These are phyloP conservation scores for Bruguiera hainesii DNA, from an alignment of 441 rosid genomes.

Conservation along the genomic window DNA sequence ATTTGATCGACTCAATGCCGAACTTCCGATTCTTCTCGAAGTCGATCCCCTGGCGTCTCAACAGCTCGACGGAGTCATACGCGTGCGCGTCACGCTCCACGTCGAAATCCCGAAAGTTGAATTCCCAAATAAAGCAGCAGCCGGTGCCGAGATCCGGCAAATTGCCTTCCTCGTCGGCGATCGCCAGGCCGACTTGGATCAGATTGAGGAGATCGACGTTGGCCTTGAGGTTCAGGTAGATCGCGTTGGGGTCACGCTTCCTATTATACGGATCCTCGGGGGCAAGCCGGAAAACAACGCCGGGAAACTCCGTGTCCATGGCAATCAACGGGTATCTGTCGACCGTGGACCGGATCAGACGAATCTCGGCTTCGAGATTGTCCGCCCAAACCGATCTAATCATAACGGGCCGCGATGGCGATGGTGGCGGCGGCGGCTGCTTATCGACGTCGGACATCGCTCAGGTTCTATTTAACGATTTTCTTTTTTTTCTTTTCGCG, in stretches of 20 bases:
- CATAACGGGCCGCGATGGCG: constrained; percentile 17
- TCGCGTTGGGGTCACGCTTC: constrained; percentile 24
- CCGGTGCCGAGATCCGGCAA: constrained; percentile 52
- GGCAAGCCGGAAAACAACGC: constrained; percentile 38
- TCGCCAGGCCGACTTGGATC: constrained; percentile 57
- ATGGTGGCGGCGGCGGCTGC: constrained; percentile 2
- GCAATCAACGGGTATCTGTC: constrained; percentile 44
- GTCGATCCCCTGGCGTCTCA: constrained; percentile 54
- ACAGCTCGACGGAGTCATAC: constrained; percentile 51
- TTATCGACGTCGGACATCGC: constrained; percentile 12
- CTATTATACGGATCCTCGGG: constrained; percentile 19
- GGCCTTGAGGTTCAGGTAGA: constrained; percentile 44
- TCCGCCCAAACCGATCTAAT: constrained; percentile 49
- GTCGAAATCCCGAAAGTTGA: constrained; percentile 59
- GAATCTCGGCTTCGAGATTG: constrained; percentile 43
- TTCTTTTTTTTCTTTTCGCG: not conserved
- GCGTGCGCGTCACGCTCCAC: constrained; percentile 40
- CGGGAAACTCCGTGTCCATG: constrained; percentile 74
- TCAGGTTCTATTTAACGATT: not conserved
- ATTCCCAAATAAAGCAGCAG: constrained; percentile 51
- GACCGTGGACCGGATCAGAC: constrained; percentile 37
- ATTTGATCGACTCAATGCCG: constrained; percentile 43
- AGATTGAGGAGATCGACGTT: constrained; percentile 55
- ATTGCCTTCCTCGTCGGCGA: constrained; percentile 47
- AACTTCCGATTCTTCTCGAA: constrained; percentile 41